Evolutionary conservation across 495 filamentous ascomycete species (phyloP).

Genomic region (Penicillium bovifimosum): DNA sequence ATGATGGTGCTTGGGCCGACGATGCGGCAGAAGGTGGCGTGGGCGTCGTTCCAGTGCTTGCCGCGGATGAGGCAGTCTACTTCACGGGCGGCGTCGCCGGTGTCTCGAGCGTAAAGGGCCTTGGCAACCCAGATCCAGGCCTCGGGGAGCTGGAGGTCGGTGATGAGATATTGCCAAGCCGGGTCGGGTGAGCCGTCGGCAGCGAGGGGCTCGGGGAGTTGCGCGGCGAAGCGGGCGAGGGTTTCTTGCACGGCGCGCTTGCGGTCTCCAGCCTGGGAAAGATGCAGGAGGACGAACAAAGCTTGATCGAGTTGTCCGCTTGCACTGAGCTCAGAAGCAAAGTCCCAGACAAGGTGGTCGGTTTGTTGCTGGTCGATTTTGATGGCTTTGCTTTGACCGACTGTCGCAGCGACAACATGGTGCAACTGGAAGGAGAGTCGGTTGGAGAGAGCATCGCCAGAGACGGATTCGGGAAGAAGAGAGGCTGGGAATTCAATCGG

Average conservation of each 20-base stretch:
- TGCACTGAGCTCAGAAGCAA: slow-evolving; percentile 66
- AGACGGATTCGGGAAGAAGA: slow-evolving; percentile 46
- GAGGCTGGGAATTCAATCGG: slow-evolving; percentile 32
- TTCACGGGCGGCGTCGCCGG: slow-evolving; percentile 58
- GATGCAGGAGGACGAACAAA: slow-evolving; percentile 71
- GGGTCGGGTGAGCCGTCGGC: slow-evolving; percentile 41
- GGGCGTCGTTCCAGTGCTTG: slow-evolving; percentile 71
- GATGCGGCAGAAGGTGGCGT: slow-evolving; percentile 66
- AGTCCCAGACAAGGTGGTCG: slow-evolving; percentile 63
- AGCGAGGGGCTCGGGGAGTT: slow-evolving; percentile 51
- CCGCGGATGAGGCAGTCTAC: slow-evolving; percentile 72
- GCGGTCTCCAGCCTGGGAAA: slow-evolving; percentile 58
- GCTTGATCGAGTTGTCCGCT: slow-evolving; percentile 61
- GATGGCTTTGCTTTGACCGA: slow-evolving; percentile 41
- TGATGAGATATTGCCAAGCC: slow-evolving; percentile 51
- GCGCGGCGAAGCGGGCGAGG: slow-evolving; percentile 51
- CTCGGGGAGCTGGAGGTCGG: slow-evolving; percentile 60
- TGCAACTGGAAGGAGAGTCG: slow-evolving; percentile 80
- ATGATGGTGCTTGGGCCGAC: slow-evolving; percentile 79
- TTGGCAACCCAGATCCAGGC: slow-evolving; percentile 83
- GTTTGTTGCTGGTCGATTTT: slow-evolving; percentile 39
- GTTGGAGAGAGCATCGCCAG: slow-evolving; percentile 62
- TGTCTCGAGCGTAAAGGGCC: slow-evolving; percentile 71
- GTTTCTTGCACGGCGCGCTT: slow-evolving; percentile 62
- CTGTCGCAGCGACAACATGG: slow-evolving; percentile 49